Evolutionary conservation across 176 grass and related monocot species (phyloP), one percentile per base, ranked within the genome.

Genomic region (Phragmites australis): DNA sequence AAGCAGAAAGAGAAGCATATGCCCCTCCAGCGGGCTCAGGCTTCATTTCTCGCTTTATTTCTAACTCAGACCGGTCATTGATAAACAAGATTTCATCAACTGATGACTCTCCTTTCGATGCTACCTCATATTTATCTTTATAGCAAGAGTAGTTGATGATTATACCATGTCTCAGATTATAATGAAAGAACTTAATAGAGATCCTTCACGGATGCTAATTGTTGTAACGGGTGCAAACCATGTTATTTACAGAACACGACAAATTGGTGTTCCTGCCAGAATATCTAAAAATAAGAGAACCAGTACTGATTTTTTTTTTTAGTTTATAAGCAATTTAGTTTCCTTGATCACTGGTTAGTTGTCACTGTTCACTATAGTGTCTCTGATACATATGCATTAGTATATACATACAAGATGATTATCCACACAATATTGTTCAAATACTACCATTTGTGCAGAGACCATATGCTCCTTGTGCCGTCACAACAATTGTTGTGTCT

Each of bases 211-310:
- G 71, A 82, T 97, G 89, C 75, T 97, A 61, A 60, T 97, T 83
- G 94, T 91, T 89, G 83, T 93, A 53, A 79, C 91, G 9, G 87
- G 94, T 74, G 89, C 94, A 78, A 97, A 89, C 85, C 94, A 97
- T 54, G 87, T 93, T 70, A 93, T 97, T 54, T 91, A 90, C 49
- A 91, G 94, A 78, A 75, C 94, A 70, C 88, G 89, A 81, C 91
- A 91, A 53, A 79, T 83, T 50, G 94, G 94, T 62, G 84, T 97
- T 67, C 91, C 94, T 55, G 94, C 91, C 62, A 82, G 94, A 65
- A 86, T 93, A 87, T 93, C 94, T 70, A 97, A 83, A 84, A 93
- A 90, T n/a, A n/a, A n/a, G n/a, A n/a, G n/a, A n/a, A n/a, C n/a
- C n/a, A n/a, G n/a, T n/a, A n/a, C n/a, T n/a, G n/a, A n/a, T n/a